Percentiles rank a stretch among this genome's conserved stretches.
These are phyloP conservation scores for Penicilliopsis zonata DNA, from an alignment of 495 filamentous ascomycete genomes.

Conservation along the genomic window DNA sequence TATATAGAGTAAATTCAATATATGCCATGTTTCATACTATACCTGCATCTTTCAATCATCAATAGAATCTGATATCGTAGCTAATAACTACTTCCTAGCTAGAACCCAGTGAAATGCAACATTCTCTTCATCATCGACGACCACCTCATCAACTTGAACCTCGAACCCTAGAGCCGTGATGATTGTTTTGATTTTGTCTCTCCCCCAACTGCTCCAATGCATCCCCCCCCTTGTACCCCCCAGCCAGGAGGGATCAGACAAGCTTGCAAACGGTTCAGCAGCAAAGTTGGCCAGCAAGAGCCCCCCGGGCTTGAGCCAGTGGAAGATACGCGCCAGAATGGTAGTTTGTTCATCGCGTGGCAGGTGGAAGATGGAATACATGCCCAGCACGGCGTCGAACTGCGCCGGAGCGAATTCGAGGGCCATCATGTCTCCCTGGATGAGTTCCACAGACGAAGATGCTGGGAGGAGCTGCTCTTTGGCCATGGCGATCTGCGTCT, in stretches of 20 bases:
- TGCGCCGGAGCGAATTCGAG: slow-evolving; percentile 14
- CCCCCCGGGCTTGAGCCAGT: slow-evolving; percentile 31
- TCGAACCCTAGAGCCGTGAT: slow-evolving; percentile 10
- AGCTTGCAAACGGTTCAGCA: slow-evolving; percentile 8
- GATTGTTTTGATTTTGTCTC: slow-evolving; percentile 10
- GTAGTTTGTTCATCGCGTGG: slow-evolving; percentile 25
- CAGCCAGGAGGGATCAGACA: slow-evolving; percentile 12
- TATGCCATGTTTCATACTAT: too few species aligned
- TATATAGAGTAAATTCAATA: too few species aligned
- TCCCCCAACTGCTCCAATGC: slow-evolving; percentile 33
- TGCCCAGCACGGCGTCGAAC: slow-evolving; percentile 27
- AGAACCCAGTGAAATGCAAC: slow-evolving; percentile 12
- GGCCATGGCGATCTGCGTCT: slow-evolving; percentile 21
- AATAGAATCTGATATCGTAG: too few species aligned
- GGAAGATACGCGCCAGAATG: slow-evolving; percentile 17
- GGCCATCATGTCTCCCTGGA: slow-evolving; percentile 29
- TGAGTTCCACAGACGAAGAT: slow-evolving; percentile 7
- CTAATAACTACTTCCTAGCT: slow-evolving; percentile 14
- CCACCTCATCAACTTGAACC: slow-evolving; percentile 11
- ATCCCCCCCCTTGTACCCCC: slow-evolving; percentile 14
- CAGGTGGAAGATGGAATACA: slow-evolving; percentile 35
- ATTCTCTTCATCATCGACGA: slow-evolving; percentile 9
- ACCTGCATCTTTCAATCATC: too few species aligned
- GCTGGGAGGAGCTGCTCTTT: slow-evolving; percentile 5
- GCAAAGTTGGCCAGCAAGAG: slow-evolving; percentile 27